Evolutionary conservation across 164 flowering plant genomes (phyloP).

Genomic region (Annona cherimola): DNA sequence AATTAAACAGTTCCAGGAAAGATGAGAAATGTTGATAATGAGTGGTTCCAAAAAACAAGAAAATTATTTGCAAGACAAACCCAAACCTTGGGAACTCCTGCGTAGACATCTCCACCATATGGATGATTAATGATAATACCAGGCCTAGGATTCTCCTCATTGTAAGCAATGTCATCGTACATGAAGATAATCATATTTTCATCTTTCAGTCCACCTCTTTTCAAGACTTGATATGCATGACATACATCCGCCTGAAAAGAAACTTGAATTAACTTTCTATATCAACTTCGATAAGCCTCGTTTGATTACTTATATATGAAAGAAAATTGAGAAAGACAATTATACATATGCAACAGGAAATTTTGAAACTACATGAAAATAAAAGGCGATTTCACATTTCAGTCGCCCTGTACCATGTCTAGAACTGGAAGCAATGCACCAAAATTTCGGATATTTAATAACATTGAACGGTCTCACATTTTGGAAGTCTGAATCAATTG

Average conservation of each 20-base stretch:
- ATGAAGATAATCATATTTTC: slow-evolving; percentile 82
- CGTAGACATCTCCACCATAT: slow-evolving; percentile 65
- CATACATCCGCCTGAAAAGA: slow-evolving; percentile 68
- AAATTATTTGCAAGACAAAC: neutral
- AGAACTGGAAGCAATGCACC: too few species aligned
- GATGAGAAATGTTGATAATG: neutral
- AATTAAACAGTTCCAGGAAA: slow-evolving; percentile 8
- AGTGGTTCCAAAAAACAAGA: neutral
- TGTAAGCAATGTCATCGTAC: slow-evolving; percentile 86
- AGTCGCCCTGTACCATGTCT: too few species aligned
- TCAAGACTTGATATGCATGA: slow-evolving; percentile 87
- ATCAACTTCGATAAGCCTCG: too few species aligned
- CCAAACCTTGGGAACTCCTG: slow-evolving; percentile 85
- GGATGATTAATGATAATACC: slow-evolving; percentile 83
- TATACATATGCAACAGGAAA: too few species aligned
- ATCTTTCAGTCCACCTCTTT: slow-evolving; percentile 77
- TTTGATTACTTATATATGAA: too few species aligned
- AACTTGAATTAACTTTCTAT: too few species aligned
- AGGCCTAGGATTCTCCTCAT: slow-evolving; percentile 68
- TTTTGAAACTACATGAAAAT: too few species aligned
- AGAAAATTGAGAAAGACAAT: too few species aligned
- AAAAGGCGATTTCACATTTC: too few species aligned
- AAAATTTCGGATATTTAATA: too few species aligned
- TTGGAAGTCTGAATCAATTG: too few species aligned
- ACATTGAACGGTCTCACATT: too few species aligned